Evolutionary conservation across 2,329 filamentous ascomycete species (phyloP).

Genomic region (Xylaria sp.): DNA sequence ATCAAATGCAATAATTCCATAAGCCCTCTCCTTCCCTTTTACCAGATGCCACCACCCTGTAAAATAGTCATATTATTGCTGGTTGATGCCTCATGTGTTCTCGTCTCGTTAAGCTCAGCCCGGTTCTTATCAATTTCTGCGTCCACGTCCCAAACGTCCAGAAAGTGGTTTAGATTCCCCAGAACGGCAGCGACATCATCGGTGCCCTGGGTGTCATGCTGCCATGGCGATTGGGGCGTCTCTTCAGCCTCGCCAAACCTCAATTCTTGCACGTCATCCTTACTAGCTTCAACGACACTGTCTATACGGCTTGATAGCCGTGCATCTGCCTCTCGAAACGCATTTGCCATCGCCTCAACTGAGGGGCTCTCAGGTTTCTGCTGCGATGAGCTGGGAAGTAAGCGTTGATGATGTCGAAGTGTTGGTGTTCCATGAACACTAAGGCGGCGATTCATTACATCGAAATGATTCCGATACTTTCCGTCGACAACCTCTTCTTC

Average conservation of each 20-base stretch:
- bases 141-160: constrained; percentile 56
- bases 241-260: constrained; percentile 25
- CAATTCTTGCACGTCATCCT: constrained; percentile 23
- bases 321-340: constrained; percentile 60
- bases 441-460: constrained; percentile 54
- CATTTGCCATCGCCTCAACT: constrained; percentile 61
- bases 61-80: constrained; percentile 24
- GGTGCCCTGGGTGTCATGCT: constrained; percentile 49
- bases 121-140: constrained; percentile 49
- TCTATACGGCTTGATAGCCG: constrained; percentile 9
- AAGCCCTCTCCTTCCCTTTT: constrained; percentile 12
- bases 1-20: constrained; percentile 31
- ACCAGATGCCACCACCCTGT: constrained; percentile 32
- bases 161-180: constrained; percentile 59
- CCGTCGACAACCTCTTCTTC: constrained; percentile 50
- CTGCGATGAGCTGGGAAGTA: constrained; percentile 59
- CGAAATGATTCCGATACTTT: constrained; percentile 62
- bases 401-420: constrained; percentile 44
- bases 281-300: constrained; percentile 20
- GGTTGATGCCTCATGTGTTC: neutral
- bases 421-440: constrained; percentile 24
- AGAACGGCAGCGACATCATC: constrained; percentile 61
- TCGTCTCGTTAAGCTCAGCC: constrained; percentile 18
- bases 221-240: constrained; percentile 48
- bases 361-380: constrained; percentile 54